Base-by-base conservation (phyloP, 495 filamentous ascomycete genomes). In the Aspergillus steynii region DNA sequence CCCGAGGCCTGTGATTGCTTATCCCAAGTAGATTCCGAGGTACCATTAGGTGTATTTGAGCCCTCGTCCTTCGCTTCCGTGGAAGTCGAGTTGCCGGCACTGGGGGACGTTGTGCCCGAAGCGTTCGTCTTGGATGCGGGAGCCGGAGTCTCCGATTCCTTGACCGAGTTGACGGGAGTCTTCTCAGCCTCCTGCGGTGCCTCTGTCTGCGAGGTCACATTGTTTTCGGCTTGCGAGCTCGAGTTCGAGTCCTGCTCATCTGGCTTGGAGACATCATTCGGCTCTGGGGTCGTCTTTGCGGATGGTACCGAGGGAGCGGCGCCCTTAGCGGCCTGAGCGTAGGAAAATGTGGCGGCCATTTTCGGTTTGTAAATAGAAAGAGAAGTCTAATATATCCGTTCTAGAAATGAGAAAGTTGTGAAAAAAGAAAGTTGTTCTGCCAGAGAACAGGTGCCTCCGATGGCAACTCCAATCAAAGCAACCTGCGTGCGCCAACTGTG, bases 311-410 rank as follows among this genome's bases (percentile, higher is more conserved):
- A 71, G 51, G 81, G 65, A 58, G 85, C 75, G 60, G 85, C 81
- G 65, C 91, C 90, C 75, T 91, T 93, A 29, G 94, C 95, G 69
- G 94, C 94, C 81, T 96, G 92, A 59, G 94, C 94, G 77, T 99
- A 99, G 48, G 95, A 97, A 75, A 97, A 96, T 57, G 73, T 71
- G 65, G 77, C 62, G 37, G 74, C 70, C 74, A 77, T 77, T 61
- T 61, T 69, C 51, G 26, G 49, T 58, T 59, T 61, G 20, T 31
- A 50, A 29, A 29, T 29, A 53, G 15, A 31, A 34, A 25, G 48
- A 25, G 29, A 45, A 59, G 55, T 63, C 59, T 66, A 61, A 60
- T 58, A 65, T 63, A 65, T 58, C 62, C 50, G 62, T 61, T 55
- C 51, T 68, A 50, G 50, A 60, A 32, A 48, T 37, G 37, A 29